Base-by-base conservation (phyloP, 2,329 filamentous ascomycete species). In the Trichoderma sp. region DNA sequence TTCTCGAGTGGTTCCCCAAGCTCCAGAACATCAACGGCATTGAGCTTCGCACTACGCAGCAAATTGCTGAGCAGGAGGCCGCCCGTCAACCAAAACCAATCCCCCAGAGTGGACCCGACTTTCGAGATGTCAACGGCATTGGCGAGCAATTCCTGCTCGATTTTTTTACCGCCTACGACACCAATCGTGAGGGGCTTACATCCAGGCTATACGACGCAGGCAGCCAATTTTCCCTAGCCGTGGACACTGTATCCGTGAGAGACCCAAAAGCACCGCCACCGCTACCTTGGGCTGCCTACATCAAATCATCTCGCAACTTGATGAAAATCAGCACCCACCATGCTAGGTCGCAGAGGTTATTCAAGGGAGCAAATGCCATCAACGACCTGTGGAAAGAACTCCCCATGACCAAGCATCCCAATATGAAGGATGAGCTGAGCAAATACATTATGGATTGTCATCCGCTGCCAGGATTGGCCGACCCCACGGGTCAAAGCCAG, bases 391-490 rank as follows among this genome's bases (percentile, higher is more conserved):
- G 93, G 90, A 85, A 86, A 65, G 80, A 81, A 4, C 83, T 97
- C 3, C 93, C 93, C 0, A 80, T 82, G 48, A 94, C 92, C 9
- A 86, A 86, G 53, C 93, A 97, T 76, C 90, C 92, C 1, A 86
- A 90, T 73, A 85, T 96, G 70, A 82, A 84, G 58, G 80, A 85
- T 1, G 87, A 92, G 56, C 80, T 89, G 13, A 83, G 87, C 74
- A 91, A 93, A 73, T 97, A 93, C 84, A 87, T 93, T 63, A 88
- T 97, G 75, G 93, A 97, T 78, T 94, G 92, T 72, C 90, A 93
- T 73, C 86, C 90, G 17, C 82, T 94, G 37, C 86, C 89, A 2
- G 89, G 90, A 37, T 84, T 96, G 27, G 85, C 86, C 3, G 92
- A 96, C 72, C 89, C 89, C 3, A 85, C 84, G 13, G 88, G 89